phyloP scores from a whole-genome alignment of 2,329 filamentous ascomycete genomes.

The Ophiocordyceps camponoti-leonardi region DNA sequence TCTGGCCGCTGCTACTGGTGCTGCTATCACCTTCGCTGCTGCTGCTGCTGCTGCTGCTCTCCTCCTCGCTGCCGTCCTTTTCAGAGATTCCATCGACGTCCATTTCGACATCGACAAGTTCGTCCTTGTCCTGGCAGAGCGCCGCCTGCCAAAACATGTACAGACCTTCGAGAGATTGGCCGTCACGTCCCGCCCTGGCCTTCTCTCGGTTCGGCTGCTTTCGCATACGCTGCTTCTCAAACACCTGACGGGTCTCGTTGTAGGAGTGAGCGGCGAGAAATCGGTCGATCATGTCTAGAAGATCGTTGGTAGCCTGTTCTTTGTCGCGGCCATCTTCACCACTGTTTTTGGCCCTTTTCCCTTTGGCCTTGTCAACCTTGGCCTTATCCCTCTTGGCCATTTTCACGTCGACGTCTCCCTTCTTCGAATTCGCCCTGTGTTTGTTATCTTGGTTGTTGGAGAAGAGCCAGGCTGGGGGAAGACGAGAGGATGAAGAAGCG shows the following conservation, averaged over 20 bases:
- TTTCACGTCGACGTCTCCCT: constrained; percentile 1
- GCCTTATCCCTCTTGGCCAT: constrained; percentile 19
- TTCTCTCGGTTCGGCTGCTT: constrained; percentile 24
- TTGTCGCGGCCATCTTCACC: constrained; percentile 4
- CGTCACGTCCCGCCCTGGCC: constrained; percentile 5
- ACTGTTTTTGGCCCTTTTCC: constrained; percentile 8
- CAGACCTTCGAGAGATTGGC: constrained; percentile 27
- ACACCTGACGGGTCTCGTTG: constrained; percentile 38
- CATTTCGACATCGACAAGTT: constrained; percentile 4
- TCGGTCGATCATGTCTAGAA: constrained; percentile 47
- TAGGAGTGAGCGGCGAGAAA: constrained; percentile 55
- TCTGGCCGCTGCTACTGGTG: background rate
- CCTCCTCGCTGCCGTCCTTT: background rate
- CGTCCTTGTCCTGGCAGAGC: constrained; percentile 7
- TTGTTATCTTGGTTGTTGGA: background rate
- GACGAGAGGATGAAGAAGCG: background rate
- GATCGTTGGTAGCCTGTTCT: constrained; percentile 22
- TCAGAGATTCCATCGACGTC: background rate
- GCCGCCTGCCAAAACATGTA: constrained; percentile 31
- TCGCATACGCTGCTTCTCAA: constrained; percentile 43
- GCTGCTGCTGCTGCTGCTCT: constrained; percentile 8
- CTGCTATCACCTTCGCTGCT: constrained; percentile 3
- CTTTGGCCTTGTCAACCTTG: constrained; percentile 5
- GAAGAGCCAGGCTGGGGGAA: background rate
- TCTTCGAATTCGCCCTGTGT: constrained; percentile 17